Evolutionary conservation across 768 basidiomycete species (phyloP).

Genomic region (Trichaptum fuscoviolaceum): DNA sequence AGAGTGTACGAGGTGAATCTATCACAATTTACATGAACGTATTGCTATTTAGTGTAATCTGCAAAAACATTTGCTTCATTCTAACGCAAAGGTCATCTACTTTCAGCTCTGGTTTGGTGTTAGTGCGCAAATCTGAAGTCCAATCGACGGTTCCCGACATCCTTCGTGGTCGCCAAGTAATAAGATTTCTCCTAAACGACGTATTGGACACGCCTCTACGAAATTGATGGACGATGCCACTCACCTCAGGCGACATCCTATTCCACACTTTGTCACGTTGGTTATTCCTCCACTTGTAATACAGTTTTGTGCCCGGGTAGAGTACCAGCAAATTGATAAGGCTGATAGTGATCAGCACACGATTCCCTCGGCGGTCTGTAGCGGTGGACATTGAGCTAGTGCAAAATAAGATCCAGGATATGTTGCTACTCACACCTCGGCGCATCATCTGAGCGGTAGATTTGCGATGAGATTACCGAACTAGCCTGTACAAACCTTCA

Average conservation of each 20-base stretch:
- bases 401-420: background rate
- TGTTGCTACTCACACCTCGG: constrained; percentile 39
- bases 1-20: too few species aligned
- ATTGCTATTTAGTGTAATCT: too few species aligned
- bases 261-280: constrained; percentile 53
- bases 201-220: background rate
- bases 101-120: too few species aligned
- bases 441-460: constrained; percentile 54
- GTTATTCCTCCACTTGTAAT: constrained; percentile 55
- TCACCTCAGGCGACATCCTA: constrained; percentile 40
- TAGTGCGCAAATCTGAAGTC: constrained; percentile 27
- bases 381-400: background rate
- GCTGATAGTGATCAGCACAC: constrained; percentile 45
- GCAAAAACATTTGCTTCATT: too few species aligned
- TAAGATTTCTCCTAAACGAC: constrained; percentile 22
- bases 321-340: constrained; percentile 46
- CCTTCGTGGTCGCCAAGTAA: constrained; percentile 30
- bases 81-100: too few species aligned
- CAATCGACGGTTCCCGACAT: constrained; percentile 26
- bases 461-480: constrained; percentile 41
- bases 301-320: constrained; percentile 49
- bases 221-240: background rate
- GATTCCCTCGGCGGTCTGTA: constrained; percentile 54
- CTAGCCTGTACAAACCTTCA: constrained; percentile 39
- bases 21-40: too few species aligned